Evolutionary conservation across 2,329 filamentous ascomycete genomes (phyloP).

Genomic region (Talaromyces piceae): DNA sequence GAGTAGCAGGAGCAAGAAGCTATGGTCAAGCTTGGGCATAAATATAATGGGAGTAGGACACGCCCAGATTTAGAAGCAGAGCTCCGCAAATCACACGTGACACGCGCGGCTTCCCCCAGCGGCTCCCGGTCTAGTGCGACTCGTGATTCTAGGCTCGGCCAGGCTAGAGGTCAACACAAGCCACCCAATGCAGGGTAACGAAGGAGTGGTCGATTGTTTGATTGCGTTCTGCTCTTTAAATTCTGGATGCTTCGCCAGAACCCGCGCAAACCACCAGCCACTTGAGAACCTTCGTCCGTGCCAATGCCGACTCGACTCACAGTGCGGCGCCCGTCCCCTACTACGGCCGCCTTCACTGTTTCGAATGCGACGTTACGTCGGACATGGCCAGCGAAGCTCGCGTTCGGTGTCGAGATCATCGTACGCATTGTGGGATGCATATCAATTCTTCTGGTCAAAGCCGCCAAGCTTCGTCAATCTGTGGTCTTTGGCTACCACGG

Average conservation of each 20-base stretch:
- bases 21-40: conserved; percentile 2
- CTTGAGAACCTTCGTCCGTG: neutral
- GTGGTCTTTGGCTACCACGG: conserved; percentile 21
- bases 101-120: neutral
- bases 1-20: neutral
- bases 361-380: conserved; percentile 60
- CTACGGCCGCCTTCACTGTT: conserved; percentile 87
- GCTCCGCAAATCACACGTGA: conserved; percentile 6
- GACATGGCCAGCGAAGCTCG: conserved; percentile 39
- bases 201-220: neutral
- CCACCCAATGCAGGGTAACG: neutral
- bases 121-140: neutral
- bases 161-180: neutral
- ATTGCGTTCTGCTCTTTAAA: too few relatives aligned
- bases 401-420: conserved; percentile 38
- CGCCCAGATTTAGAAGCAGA: neutral
- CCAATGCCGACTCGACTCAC: conserved; percentile 53
- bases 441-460: conserved; percentile 30
- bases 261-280: neutral
- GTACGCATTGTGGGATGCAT: conserved; percentile 39
- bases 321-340: conserved; percentile 59
- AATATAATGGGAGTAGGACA: too few relatives aligned
- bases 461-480: conserved; percentile 25
- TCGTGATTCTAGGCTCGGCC: neutral
- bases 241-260: neutral